A percentile compares a stretch with the other conserved stretches of the same genome.
phyloP scores from a whole-genome alignment of 768 basidiomycete genomes.

The Xerocomellus intermedius region DNA sequence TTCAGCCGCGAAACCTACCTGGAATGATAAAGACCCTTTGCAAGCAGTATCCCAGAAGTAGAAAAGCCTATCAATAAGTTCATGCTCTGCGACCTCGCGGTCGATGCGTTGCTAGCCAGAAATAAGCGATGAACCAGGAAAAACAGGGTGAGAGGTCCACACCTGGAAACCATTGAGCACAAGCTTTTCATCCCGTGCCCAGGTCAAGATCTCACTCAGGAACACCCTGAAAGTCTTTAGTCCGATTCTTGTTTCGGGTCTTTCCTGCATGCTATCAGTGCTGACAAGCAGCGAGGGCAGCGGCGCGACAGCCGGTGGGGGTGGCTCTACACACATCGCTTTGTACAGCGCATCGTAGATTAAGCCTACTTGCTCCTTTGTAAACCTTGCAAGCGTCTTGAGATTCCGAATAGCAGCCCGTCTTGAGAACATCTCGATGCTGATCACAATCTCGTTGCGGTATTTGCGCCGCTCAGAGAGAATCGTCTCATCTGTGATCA shows the following conservation, averaged over 20 bases:
- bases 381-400: constrained; percentile 72
- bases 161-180: constrained; percentile 92
- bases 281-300: constrained; percentile 51
- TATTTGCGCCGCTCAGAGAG: constrained; percentile 80
- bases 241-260: constrained; percentile 88
- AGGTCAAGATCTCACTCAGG: constrained; percentile 88
- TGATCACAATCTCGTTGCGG: constrained; percentile 86
- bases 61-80: constrained; percentile 91
- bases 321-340: constrained; percentile 75
- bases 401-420: constrained; percentile 88
- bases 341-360: constrained; percentile 93
- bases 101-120: constrained; percentile 74
- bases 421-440: constrained; percentile 92
- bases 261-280: constrained; percentile 63
- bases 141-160: constrained; percentile 6
- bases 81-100: constrained; percentile 90
- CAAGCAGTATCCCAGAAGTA: constrained; percentile 89
- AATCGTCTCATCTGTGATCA: constrained; percentile 95
- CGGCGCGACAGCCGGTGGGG: constrained; percentile 53
- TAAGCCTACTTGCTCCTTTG: constrained; percentile 81
- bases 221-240: constrained; percentile 84
- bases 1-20: constrained; percentile 46
- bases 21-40: constrained; percentile 84
- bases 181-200: constrained; percentile 93
- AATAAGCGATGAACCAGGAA: constrained; percentile 1